Evolutionary conservation across 2,329 filamentous ascomycete species (phyloP).

Genomic region (Macroventuria anomochaeta): DNA sequence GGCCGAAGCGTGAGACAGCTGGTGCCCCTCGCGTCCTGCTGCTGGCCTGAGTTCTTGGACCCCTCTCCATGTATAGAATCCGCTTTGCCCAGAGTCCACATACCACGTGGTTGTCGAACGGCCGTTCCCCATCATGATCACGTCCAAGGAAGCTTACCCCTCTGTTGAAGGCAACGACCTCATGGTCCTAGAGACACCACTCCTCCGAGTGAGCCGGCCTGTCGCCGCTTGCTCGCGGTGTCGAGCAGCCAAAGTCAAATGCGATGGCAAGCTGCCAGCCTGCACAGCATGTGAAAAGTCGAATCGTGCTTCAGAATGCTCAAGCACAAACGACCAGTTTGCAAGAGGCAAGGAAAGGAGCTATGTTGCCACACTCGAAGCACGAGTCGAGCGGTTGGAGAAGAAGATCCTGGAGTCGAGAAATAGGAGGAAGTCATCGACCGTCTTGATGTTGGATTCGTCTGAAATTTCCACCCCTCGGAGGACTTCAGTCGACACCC

Average conservation of each 20-base stretch:
- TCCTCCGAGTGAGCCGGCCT: slow-evolving; percentile 76
- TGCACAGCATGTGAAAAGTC: slow-evolving; percentile 96
- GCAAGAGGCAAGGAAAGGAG: slow-evolving; percentile 93
- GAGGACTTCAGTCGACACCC: slow-evolving; percentile 44
- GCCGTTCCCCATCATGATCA: neutral
- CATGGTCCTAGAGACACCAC: slow-evolving; percentile 62
- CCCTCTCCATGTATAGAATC: neutral
- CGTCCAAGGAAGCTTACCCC: slow-evolving; percentile 14
- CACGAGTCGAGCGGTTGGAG: slow-evolving; percentile 86
- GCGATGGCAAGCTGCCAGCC: slow-evolving; percentile 92
- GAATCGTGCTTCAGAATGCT: slow-evolving; percentile 84
- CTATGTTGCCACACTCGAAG: slow-evolving; percentile 94
- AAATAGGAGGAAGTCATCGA: slow-evolving; percentile 74
- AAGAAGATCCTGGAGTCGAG: slow-evolving; percentile 71
- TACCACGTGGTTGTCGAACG: slow-evolving; percentile 3
- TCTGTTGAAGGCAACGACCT: slow-evolving; percentile 11
- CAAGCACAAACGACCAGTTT: slow-evolving; percentile 94
- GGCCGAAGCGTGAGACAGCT: slow-evolving; percentile 1
- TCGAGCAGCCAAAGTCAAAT: slow-evolving; percentile 95
- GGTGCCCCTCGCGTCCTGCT: slow-evolving; percentile 10
- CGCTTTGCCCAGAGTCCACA: neutral
- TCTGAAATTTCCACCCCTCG: slow-evolving; percentile 63
- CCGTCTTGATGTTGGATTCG: slow-evolving; percentile 68
- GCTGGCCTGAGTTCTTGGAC: slow-evolving; percentile 2
- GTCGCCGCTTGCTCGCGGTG: slow-evolving; percentile 82